Evolutionary conservation across 2,329 filamentous ascomycete genomes (phyloP), one percentile per base, ranked within the genome.

Genomic region (Dryadomyces quercivorus): DNA sequence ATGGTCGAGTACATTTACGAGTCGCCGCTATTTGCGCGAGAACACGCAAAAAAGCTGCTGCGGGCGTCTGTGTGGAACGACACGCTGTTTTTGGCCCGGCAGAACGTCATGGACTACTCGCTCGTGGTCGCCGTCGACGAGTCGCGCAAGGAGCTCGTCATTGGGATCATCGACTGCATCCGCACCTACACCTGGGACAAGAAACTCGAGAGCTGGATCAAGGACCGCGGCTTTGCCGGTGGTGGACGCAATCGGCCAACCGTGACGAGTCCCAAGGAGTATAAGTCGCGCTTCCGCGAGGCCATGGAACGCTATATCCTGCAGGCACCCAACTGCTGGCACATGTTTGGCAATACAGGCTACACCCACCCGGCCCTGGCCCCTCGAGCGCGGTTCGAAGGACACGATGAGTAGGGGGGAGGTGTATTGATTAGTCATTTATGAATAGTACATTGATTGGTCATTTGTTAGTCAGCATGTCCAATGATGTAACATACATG

Each of bases 1-100:
- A 93, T 98, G 78, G 93, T 98, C 10, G 94, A 98, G 67, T 97
- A 95, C 66, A 97, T 98, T 59, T 98, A 95, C 63, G 93, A 98
- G 66, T 94, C 88, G 2, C 94, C 93, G 0, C 77, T 98, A 16
- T 98, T 98, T 67, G 86, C 92, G 10, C 83, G 94, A 49, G 93
- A 98, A 67, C 92, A 98, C 69, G 92, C 89, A 22, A 96, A 96
- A 73, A 95, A 94, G 66, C 77, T 97, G 13, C 80, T 98, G 36
- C 82, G 89, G 58, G 87, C 88, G 52, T 93, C 88, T 10, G 91
- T 98, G 2, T 97, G 90, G 84, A 98, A 98, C 66, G 94, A 98
- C 66, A 98, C 94, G 1, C 75, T 98, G 31, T 98, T 97, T 72
- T 72, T 98, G 52, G 90, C 88, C 50, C 83, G 90, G 43, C 92